Conservation (phyloP, 805 yeast genomes). For the Naumovozyma castellii region DNA sequence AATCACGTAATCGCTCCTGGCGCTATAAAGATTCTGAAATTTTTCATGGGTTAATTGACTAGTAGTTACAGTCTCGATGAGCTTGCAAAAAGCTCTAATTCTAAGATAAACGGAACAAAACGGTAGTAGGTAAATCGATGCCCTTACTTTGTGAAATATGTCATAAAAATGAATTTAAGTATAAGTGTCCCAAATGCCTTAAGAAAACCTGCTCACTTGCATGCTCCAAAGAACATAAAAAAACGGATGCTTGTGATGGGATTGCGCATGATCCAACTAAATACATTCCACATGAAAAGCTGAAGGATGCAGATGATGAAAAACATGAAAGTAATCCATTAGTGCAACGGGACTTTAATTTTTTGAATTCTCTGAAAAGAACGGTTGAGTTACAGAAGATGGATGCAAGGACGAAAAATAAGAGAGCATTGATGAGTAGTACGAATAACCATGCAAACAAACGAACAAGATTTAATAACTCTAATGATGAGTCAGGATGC, state of each 20-base stretch:
- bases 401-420: conserved; percentile 40
- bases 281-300: conserved; percentile 41
- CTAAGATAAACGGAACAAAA: too few species aligned
- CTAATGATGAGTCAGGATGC: conserved; percentile 3
- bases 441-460: conserved; percentile 15
- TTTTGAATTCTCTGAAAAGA: conserved; percentile 52
- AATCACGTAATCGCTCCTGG: too few species aligned
- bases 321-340: conserved; percentile 32
- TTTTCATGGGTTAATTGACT: too few species aligned
- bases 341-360: conserved; percentile 78
- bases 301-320: conserved; percentile 32
- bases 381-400: conserved; percentile 46
- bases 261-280: conserved; percentile 44
- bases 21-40: too few species aligned
- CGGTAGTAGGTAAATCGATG: too few species aligned
- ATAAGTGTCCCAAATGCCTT: conserved; percentile 75
- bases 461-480: conserved; percentile 7
- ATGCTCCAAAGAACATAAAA: conserved; percentile 68
- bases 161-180: conserved; percentile 38
- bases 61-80: too few species aligned
- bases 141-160: conserved; percentile 52
- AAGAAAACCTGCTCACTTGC: conserved; percentile 55
- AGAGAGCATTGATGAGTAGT: conserved; percentile 32
- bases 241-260: conserved; percentile 56
- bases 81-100: too few species aligned